phyloP scores from a whole-genome alignment of 305 asterid species.

The Fraxinus sp. region DNA sequence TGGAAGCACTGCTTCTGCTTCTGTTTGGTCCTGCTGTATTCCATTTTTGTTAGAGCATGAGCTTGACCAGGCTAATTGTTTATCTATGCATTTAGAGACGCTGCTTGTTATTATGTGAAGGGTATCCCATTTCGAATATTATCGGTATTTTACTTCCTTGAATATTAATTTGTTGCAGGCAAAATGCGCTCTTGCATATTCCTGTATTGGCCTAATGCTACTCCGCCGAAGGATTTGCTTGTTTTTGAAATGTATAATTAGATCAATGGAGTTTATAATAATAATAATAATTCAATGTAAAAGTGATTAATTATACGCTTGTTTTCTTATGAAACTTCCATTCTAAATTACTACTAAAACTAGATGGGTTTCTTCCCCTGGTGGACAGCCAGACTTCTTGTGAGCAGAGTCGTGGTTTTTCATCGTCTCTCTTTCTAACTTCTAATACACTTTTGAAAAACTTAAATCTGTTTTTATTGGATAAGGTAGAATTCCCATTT shows the following conservation, averaged over 20 bases:
- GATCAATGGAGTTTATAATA: neutral
- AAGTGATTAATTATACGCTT: neutral
- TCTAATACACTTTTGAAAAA: neutral
- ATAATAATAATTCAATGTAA: neutral
- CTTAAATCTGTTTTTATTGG: neutral
- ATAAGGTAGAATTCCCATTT: neutral
- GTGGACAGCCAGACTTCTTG: neutral
- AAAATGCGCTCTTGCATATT: neutral
- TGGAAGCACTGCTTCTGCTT: neutral
- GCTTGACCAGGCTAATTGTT: neutral
- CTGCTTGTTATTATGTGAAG: neutral
- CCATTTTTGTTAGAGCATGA: conserved; percentile 4
- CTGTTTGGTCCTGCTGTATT: neutral
- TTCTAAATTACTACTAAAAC: neutral
- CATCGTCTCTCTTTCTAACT: neutral
- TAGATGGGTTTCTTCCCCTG: neutral
- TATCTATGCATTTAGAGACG: neutral
- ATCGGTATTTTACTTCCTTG: neutral
- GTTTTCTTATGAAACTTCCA: neutral
- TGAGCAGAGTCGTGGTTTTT: neutral
- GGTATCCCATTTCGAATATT: neutral
- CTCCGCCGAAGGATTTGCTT: neutral
- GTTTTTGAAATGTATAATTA: neutral
- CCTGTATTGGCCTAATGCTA: neutral
- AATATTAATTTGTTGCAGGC: neutral